Base-by-base conservation (phyloP, 495 filamentous ascomycete genomes). In the Amphirosellinia nigrospora region DNA sequence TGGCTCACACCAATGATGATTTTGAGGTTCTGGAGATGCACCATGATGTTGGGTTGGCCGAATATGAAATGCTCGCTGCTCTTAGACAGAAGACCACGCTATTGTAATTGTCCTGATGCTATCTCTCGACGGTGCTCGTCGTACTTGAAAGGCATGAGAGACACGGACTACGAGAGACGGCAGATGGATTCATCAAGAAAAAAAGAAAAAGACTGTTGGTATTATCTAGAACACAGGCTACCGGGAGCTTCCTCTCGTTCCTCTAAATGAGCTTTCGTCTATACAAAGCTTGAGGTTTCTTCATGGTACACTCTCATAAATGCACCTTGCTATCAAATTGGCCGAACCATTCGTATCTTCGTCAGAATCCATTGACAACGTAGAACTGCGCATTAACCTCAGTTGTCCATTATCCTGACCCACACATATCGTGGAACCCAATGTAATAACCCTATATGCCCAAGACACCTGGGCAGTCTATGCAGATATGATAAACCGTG, bases 21-120 rank as follows among this genome's bases (percentile, higher is more conserved):
- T 38, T 60, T 15, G 66, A 68, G 66, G 32, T 68, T 19, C n/a
- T 68, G 30, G 55, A 50, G 39, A 68, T 61, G 66, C 28, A 55
- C 13, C 19, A 52, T 48, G 30, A 30, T 28, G 43, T 30, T 28
- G 66, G 66, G 13, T 28, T 68, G 41, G 66, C 66, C 1, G 66
- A 52, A 28, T 68, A 61, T 41, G 66, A 68, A 55, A 68, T 68
- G 66, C 55, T 68, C 21, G 66, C 55, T 52, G 41, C 10, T 46
- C 63, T 65, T 38, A 46, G 48, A 36, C 50, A 30, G 39, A 62
- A 28, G 34, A 28, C 15, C 6, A 28, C 23, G 26, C 15, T 19
- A 9, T 30, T 4, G 11, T 38, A 39, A n/a, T n/a, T 4, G n/a
- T 3, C 11, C 32, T 60, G 36, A 39, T 39, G n/a, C 16, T 28